phyloP scores from a whole-genome alignment of 192 early-diverging fungal genomes.

The Chytriomyces confervae region DNA sequence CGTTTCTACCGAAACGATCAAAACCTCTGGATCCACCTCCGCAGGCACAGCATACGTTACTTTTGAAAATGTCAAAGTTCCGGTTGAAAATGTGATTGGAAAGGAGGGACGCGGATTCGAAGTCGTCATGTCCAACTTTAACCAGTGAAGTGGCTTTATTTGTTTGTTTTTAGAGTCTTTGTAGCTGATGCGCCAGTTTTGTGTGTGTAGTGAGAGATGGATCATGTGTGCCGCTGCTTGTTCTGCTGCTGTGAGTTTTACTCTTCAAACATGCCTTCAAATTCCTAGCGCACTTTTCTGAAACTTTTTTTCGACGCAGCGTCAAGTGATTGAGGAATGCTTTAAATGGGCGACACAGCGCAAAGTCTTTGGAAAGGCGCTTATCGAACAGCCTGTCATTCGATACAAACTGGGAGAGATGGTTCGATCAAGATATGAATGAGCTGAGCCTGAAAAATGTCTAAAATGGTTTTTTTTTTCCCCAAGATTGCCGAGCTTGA shows the following conservation, averaged over 20 bases:
- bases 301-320: neutral
- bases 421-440: conserved; percentile 38
- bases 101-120: conserved; percentile 70
- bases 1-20: conserved; percentile 67
- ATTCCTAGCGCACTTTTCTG: neutral
- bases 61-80: conserved; percentile 75
- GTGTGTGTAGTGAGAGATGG: conserved; percentile 59
- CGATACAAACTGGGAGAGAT: conserved; percentile 71
- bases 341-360: conserved; percentile 77
- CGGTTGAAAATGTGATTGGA: conserved; percentile 73
- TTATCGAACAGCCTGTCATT: conserved; percentile 76
- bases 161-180: neutral
- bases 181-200: neutral
- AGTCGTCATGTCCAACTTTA: conserved; percentile 65
- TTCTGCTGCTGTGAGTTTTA: conserved; percentile 10
- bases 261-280: neutral
- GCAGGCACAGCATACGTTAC: conserved; percentile 65
- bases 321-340: conserved; percentile 57
- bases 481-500: conserved; percentile 28
- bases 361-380: conserved; percentile 72
- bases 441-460: neutral
- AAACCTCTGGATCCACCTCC: conserved; percentile 68
- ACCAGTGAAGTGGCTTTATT: conserved; percentile 49
- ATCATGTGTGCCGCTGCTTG: conserved; percentile 44
- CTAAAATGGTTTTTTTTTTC: neutral